Conservation (phyloP, 139 green algal species). For the Helicosporidium sp. region DNA sequence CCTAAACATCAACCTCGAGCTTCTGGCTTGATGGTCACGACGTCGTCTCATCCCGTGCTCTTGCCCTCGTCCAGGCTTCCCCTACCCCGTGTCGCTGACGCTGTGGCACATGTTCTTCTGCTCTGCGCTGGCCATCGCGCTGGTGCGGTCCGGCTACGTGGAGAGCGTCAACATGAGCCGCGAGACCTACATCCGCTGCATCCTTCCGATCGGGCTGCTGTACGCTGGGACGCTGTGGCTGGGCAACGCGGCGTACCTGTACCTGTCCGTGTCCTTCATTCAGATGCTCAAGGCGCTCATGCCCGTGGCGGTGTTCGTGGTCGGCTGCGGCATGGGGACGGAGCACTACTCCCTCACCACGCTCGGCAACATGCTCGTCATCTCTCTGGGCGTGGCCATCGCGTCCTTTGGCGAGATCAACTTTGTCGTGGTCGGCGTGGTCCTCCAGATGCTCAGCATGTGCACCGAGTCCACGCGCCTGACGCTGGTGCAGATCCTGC, state of each 20-base stretch:
- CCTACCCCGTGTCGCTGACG: constrained; percentile 71
- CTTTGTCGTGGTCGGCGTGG: constrained; percentile 58
- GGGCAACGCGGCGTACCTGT: constrained; percentile 87
- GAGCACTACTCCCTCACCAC: constrained; percentile 40
- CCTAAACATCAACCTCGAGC: too few relatives aligned
- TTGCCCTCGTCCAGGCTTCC: constrained; percentile 59
- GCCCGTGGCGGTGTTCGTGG: constrained; percentile 12
- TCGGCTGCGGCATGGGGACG: constrained; percentile 44
- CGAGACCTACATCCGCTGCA: constrained; percentile 42
- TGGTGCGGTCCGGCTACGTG: constrained; percentile 40
- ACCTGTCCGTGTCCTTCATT: constrained; percentile 92
- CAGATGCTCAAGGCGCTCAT: constrained; percentile 88
- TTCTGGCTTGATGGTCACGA: too few relatives aligned
- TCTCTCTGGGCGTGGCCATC: constrained; percentile 68
- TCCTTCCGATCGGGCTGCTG: constrained; percentile 75
- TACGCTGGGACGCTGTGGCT: constrained; percentile 87
- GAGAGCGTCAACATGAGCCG: constrained; percentile 48
- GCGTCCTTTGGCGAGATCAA: constrained; percentile 60
- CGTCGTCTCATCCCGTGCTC: too few relatives aligned
- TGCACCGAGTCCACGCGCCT: constrained; percentile 47
- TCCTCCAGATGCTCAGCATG: constrained; percentile 69
- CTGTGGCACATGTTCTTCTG: constrained; percentile 79
- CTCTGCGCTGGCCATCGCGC: constrained; percentile 37
- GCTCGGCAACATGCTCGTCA: constrained; percentile 66
- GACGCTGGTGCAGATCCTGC: constrained; percentile 74